Base-by-base conservation (phyloP, 306 rosid species). In the Medicago arabica region DNA sequence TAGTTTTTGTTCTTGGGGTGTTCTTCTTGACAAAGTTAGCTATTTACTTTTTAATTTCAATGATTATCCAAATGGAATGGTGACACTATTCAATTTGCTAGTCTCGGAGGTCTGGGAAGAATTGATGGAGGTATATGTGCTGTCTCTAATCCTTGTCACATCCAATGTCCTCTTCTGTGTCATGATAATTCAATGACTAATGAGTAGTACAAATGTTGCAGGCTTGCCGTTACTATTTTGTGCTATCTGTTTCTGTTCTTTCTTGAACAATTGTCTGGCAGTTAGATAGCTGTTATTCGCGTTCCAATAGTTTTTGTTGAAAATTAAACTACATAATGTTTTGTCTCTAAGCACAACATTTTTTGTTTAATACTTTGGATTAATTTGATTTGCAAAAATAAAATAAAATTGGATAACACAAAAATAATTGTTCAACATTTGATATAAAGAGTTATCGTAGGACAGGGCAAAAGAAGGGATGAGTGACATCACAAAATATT, bases 41-140 rank as follows among this genome's bases (percentile, higher is more conserved):
- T 95, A 92, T 85, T 72, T 90, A 74, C 86, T 95, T 80, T 92
- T 92, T 80, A 95, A 95, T 83, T 95, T 95, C 79, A 95, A 95
- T 71, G 99, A 95, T 76, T 95, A 86, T 71, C 97, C 99, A 5
- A 95, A 90, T 80, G 99, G 99, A 69, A 92, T 95, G 97, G 99
- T 95, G 91, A 89, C 99, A 58, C 97, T 95, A 69, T 95, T 92
- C 93, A 95, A 95, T 87, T 86, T 92, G 82, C 80, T 95, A 10
- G 99, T 95, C 87, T 72, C 82, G 85, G 97, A 89, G 71, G 83
- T 88, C 72, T 95, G 99, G 97, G 91, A 88, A 2, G 39, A 14
- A 50, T 87, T 96, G 92, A 88, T 90, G 92, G 87, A 89, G 97
- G 99, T 95, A 91, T 34, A 23, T 47, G 39, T 65, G 40, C 54